Evolutionary conservation across 768 basidiomycete species (phyloP), one percentile per base, ranked within the genome.

Genomic region (Amanita pallidorosea): DNA sequence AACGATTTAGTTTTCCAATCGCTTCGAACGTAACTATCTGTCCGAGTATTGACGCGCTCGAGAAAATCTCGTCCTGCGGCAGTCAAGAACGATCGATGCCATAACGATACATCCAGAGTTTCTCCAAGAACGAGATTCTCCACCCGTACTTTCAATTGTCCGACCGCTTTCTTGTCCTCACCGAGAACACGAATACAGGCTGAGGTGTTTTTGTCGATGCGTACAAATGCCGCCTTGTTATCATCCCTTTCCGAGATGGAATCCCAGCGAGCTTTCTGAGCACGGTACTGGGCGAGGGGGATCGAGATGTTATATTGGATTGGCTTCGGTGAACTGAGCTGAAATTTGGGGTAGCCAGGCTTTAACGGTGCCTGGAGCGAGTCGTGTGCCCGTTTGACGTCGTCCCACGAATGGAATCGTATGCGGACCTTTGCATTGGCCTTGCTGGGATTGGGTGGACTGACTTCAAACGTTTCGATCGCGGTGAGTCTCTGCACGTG

Each of bases 101-200:
- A 82, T 25, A 69, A 68, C 3, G 64, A 63, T 3, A 64, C 51
- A 35, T 65, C 68, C 7, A 82, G 63, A 27, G 64, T 73, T 38
- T 76, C 73, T 4, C 81, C 81, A n/a, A 67, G 67, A 1, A 70
- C 73, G 36, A 83, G 59, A 47, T 65, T 72, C 59, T 83, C 81
- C 0, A 78, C 76, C 47, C 80, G 65, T 12, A 82, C 81, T 63
- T 81, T 83, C 52, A 83, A 56, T 3, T 73, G 68, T 2, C 81
- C 81, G 1, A 75, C 70, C 69, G 8, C n/a, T n/a, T n/a, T n/a
- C n/a, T n/a, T n/a, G n/a, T n/a, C n/a, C n/a, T n/a, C n/a, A n/a
- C n/a, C n/a, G n/a, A n/a, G n/a, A n/a, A n/a, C n/a, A n/a, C n/a
- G n/a, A n/a, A n/a, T n/a, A n/a, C n/a, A n/a, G n/a, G n/a, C n/a